Percentiles rank a stretch among this genome's conserved stretches.
Evolutionary conservation across 2,329 filamentous ascomycete genomes (phyloP).

Genomic region (Botrytis elliptica): DNA sequence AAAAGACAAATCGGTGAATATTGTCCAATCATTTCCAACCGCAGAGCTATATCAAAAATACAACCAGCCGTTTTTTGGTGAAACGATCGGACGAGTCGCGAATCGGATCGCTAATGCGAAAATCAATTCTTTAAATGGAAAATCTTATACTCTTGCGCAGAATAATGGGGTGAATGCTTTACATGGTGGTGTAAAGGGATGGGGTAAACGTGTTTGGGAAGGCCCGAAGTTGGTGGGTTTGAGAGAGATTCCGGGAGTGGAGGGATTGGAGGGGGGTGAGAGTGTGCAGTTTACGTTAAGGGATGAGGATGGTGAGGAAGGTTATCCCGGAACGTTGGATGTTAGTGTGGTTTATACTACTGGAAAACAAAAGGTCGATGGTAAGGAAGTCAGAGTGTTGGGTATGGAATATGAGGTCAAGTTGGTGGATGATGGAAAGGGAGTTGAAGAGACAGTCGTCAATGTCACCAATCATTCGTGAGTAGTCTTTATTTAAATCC

Average conservation of each 20-base stretch:
- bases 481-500: slow-evolving; percentile 28
- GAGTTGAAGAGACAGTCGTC: slow-evolving; percentile 83
- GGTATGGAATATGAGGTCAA: slow-evolving; percentile 89
- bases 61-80: slow-evolving; percentile 82
- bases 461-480: slow-evolving; percentile 96
- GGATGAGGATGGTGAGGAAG: slow-evolving; percentile 81
- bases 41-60: slow-evolving; percentile 71
- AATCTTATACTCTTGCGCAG: slow-evolving; percentile 65
- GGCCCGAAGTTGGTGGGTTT: slow-evolving; percentile 64
- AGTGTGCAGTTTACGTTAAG: slow-evolving; percentile 63
- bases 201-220: slow-evolving; percentile 77
- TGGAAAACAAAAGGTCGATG: slow-evolving; percentile 61
- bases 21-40: slow-evolving; percentile 81
- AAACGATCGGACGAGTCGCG: slow-evolving; percentile 82
- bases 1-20: slow-evolving; percentile 52
- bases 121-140: slow-evolving; percentile 70
- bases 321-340: slow-evolving; percentile 83
- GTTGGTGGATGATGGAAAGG: slow-evolving; percentile 54
- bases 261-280: slow-evolving; percentile 61
- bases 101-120: slow-evolving; percentile 76
- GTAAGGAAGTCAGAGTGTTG: slow-evolving; percentile 67
- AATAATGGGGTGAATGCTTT: slow-evolving; percentile 79
- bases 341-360: slow-evolving; percentile 76
- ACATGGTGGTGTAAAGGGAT: slow-evolving; percentile 71
- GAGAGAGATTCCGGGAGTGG: slow-evolving; percentile 48